phyloP scores from a whole-genome alignment of 805 yeast species.

The Clavispora fructus region DNA sequence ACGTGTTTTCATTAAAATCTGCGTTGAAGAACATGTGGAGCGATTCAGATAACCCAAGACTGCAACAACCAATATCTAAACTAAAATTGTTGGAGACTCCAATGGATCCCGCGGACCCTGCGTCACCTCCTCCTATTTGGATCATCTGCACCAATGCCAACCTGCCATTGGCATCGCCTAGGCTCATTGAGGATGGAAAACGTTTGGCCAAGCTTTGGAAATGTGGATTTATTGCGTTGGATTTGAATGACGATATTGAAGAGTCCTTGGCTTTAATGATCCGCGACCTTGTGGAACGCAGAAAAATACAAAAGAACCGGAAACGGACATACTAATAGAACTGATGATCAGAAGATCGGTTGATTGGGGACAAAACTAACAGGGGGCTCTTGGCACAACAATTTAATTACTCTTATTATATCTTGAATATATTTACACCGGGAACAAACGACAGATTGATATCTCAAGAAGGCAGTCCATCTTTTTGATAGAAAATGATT shows the following conservation, averaged over 20 bases:
- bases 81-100: conserved; percentile 21
- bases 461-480: no score
- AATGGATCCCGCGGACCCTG: conserved; percentile 30
- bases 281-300: conserved; percentile 53
- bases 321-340: background rate
- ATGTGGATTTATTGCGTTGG: conserved; percentile 61
- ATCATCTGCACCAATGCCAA: conserved; percentile 60
- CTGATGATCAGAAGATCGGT: no score
- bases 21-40: conserved; percentile 55
- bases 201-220: conserved; percentile 57
- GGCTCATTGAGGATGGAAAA: conserved; percentile 52
- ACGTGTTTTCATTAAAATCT: conserved; percentile 54
- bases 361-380: no score
- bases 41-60: background rate
- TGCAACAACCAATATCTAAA: background rate
- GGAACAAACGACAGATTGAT: no score
- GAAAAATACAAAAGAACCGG: conserved; percentile 12
- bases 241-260: conserved; percentile 51
- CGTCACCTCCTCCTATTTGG: conserved; percentile 57
- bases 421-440: no score
- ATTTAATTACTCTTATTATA: no score
- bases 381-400: no score
- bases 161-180: conserved; percentile 56
- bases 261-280: conserved; percentile 52
- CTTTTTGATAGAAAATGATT: no score